Evolutionary conservation across 202 grass and related monocot genomes (phyloP).

Genomic region (Panicum virgatum): DNA sequence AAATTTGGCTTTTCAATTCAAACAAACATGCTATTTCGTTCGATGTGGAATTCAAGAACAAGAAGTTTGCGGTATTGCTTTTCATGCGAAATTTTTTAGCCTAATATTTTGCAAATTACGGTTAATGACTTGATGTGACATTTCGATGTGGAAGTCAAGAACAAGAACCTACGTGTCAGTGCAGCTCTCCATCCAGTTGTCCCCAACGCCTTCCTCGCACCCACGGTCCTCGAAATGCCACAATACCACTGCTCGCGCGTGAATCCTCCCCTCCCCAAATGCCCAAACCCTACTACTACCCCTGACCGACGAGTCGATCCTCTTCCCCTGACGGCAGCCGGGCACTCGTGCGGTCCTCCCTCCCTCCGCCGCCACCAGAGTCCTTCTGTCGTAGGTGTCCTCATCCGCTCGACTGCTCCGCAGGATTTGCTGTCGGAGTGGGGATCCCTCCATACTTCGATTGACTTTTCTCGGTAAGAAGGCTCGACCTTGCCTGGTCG

Average conservation of each 20-base stretch:
- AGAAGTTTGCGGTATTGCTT: not conserved
- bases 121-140: not conserved
- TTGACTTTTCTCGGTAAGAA: not conserved
- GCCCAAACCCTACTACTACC: not conserved
- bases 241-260: not conserved
- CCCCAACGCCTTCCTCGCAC: not conserved
- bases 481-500: not conserved
- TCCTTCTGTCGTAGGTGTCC: not conserved
- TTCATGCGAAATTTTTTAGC: not conserved
- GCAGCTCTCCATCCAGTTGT: not conserved
- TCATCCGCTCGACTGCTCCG: not conserved
- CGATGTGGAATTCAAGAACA: no score
- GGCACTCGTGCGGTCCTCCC: not conserved
- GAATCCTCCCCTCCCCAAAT: not conserved
- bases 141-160: not conserved
- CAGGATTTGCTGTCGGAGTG: not conserved
- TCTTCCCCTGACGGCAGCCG: not conserved
- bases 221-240: slow-evolving; percentile 26
- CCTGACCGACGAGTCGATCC: not conserved
- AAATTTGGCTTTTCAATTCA: not conserved
- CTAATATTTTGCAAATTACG: not conserved
- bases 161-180: not conserved
- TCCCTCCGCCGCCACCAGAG: not conserved
- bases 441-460: not conserved
- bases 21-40: not conserved